phyloP scores from a whole-genome alignment of 2,329 filamentous ascomycete species.

The Talaromyces sp. region DNA sequence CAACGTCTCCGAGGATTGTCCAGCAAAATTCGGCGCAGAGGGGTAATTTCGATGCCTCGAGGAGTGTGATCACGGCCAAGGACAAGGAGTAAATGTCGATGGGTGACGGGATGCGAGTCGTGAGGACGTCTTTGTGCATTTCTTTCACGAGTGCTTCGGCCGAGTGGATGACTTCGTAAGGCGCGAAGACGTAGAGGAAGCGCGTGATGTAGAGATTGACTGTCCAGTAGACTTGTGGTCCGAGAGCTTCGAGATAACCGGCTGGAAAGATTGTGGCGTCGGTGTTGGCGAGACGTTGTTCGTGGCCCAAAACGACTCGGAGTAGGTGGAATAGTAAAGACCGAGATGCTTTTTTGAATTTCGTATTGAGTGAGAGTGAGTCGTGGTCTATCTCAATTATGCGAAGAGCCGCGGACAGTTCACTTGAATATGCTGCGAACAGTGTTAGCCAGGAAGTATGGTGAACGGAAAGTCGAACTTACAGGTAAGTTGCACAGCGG shows the following conservation, averaged over 20 bases:
- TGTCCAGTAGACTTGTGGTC: constrained; percentile 45
- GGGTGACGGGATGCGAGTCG: constrained; percentile 34
- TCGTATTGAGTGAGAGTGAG: constrained; percentile 15
- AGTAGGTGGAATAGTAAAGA: constrained; percentile 19
- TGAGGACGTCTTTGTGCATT: constrained; percentile 36
- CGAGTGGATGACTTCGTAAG: constrained; percentile 43
- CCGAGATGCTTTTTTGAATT: constrained; percentile 18
- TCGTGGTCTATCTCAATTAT: constrained; percentile 20
- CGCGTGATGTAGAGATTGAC: constrained; percentile 44
- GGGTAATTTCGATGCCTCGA: constrained; percentile 43
- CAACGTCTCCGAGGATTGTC: constrained; percentile 50
- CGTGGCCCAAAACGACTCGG: constrained; percentile 3
- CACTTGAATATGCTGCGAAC: constrained; percentile 19
- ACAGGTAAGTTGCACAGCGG: constrained; percentile 40
- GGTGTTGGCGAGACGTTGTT: constrained; percentile 15
- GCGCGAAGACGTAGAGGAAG: constrained; percentile 43
- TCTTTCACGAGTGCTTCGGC: constrained; percentile 43
- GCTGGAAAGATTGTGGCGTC: constrained; percentile 12
- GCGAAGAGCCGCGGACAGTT: constrained; percentile 17
- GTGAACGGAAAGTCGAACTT: constrained; percentile 25
- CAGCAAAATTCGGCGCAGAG: constrained; percentile 41
- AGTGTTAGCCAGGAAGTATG: background rate
- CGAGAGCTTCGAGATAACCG: constrained; percentile 37
- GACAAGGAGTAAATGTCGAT: constrained; percentile 45
- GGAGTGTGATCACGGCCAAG: constrained; percentile 43